These are phyloP conservation scores for Pelargonium hybrid DNA, from an alignment of 441 rosid species.

Conservation along the genomic window DNA sequence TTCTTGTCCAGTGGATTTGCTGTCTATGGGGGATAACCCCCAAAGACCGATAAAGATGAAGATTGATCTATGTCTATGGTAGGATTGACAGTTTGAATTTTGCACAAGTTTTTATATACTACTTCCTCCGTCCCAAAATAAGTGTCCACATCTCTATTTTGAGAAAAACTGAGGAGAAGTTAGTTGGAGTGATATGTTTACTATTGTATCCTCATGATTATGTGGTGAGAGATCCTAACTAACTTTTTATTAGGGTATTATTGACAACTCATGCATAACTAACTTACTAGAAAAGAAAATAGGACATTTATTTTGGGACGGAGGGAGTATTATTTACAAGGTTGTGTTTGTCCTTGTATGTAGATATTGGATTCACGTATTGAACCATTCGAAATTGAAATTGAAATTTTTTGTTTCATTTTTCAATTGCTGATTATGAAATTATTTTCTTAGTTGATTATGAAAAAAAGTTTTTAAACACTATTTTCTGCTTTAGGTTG, in stretches of 20 bases:
- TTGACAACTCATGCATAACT: too few species aligned
- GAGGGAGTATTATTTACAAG: too few species aligned
- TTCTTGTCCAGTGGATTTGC: neutral
- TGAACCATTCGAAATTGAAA: neutral
- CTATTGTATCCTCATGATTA: too few species aligned
- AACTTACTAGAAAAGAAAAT: too few species aligned
- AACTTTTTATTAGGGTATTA: too few species aligned
- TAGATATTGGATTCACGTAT: neutral
- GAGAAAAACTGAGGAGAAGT: too few species aligned
- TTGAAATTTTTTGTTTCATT: neutral
- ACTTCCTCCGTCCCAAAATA: too few species aligned
- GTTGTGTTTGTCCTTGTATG: neutral
- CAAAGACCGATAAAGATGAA: neutral
- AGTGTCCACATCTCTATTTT: too few species aligned
- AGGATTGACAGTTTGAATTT: neutral
- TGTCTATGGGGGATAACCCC: neutral
- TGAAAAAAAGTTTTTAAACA: neutral
- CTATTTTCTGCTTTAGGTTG: slow-evolving; percentile 44
- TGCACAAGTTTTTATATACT: neutral
- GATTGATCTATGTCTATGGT: neutral
- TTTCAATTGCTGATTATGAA: neutral
- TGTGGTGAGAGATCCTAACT: too few species aligned
- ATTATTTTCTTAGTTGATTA: slow-evolving; percentile 9
- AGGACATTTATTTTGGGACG: too few species aligned
- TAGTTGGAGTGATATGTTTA: too few species aligned